Conservation (phyloP, 768 basidiomycete genomes). For the Leccinum broughii region DNA sequence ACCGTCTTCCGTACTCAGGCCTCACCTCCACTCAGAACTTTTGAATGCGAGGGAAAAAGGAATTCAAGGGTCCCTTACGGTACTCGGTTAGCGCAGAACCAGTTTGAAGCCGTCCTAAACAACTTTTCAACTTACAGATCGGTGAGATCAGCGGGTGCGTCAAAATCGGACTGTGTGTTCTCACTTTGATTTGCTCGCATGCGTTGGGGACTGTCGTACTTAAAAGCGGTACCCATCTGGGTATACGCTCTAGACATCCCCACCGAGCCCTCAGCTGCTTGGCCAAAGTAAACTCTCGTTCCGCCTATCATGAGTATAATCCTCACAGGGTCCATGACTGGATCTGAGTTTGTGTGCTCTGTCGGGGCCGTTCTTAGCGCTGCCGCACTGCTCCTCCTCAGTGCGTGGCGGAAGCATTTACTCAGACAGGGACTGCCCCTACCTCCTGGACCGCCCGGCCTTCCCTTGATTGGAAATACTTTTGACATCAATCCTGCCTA, state of each 20-base stretch:
- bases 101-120: too few relatives aligned
- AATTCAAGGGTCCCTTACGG: too few relatives aligned
- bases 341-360: constrained; percentile 4
- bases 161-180: too few relatives aligned
- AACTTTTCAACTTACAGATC: too few relatives aligned
- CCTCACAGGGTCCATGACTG: neutral
- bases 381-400: constrained; percentile 2
- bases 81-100: too few relatives aligned
- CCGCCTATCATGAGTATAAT: neutral
- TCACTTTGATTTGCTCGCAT: too few relatives aligned
- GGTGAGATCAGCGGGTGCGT: too few relatives aligned
- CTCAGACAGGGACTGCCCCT: constrained; percentile 31
- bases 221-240: too few relatives aligned
- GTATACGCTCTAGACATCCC: neutral
- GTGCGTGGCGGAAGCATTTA: constrained; percentile 18
- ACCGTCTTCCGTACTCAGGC: too few relatives aligned
- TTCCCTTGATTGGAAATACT: constrained; percentile 34
- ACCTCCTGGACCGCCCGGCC: constrained; percentile 52
- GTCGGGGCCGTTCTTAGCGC: constrained; percentile 5
- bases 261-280: neutral
- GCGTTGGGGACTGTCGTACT: too few relatives aligned
- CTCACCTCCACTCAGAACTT: too few relatives aligned
- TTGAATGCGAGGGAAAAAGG: too few relatives aligned
- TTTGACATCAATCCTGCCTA: constrained; percentile 20
- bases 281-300: neutral